These are phyloP conservation scores for Mycena galericulata DNA, from an alignment of 768 basidiomycete species.

Conservation along the genomic window DNA sequence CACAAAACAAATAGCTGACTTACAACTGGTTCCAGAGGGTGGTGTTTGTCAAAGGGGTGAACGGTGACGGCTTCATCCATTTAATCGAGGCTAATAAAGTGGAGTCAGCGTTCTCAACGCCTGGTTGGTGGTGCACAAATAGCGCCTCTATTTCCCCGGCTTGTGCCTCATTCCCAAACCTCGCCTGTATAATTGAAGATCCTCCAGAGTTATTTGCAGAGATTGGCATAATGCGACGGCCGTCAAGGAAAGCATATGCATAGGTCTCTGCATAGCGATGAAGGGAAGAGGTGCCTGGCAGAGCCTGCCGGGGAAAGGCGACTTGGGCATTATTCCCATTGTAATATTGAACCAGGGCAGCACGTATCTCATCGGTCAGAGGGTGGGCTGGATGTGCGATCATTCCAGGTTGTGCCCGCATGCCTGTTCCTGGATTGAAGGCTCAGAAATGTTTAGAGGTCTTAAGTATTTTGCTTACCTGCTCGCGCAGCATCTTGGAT, in stretches of 20 bases:
- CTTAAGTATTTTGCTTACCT: neutral
- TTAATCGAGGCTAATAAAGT: neutral
- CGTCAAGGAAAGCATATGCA: conserved; percentile 32
- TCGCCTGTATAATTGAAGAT: conserved; percentile 31
- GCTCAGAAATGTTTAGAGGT: no score
- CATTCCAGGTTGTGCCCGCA: neutral
- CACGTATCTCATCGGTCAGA: neutral
- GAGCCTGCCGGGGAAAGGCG: neutral
- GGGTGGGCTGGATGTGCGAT: neutral
- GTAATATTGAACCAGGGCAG: conserved; percentile 17
- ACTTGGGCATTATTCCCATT: conserved; percentile 4
- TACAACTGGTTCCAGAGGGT: conserved; percentile 37
- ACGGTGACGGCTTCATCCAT: conserved; percentile 4
- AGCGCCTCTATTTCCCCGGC: conserved; percentile 32
- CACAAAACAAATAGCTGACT: neutral
- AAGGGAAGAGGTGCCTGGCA: neutral
- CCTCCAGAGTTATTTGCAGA: conserved; percentile 13
- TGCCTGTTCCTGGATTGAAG: neutral
- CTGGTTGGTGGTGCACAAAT: conserved; percentile 32
- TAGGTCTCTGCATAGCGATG: neutral
- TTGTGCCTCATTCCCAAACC: neutral
- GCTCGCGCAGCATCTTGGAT: conserved; percentile 28
- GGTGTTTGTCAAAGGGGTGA: conserved; percentile 3
- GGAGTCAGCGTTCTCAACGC: neutral
- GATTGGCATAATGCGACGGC: conserved; percentile 29